phyloP scores from a whole-genome alignment of 768 basidiomycete species.

The Lactarius akahatsu region DNA sequence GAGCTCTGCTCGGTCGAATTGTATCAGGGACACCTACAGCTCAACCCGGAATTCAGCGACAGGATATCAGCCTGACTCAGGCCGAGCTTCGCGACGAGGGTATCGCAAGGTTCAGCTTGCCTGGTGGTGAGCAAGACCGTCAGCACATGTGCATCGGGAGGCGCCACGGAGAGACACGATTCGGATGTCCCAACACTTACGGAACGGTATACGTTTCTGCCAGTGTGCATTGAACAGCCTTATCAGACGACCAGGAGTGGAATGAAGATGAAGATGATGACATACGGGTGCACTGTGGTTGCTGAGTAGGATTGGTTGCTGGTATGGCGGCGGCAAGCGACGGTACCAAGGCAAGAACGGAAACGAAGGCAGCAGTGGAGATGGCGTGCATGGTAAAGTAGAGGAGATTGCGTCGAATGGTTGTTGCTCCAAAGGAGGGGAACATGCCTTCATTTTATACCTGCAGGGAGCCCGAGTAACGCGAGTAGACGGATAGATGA shows the following conservation, averaged over 20 bases:
- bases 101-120: background rate
- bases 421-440: background rate
- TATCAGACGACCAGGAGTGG: too few relatives aligned
- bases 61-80: background rate
- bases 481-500: too few relatives aligned
- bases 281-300: background rate
- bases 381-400: conserved; percentile 4
- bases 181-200: background rate
- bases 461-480: background rate
- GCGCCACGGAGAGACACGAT: background rate
- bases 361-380: conserved; percentile 2
- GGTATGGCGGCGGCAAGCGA: background rate
- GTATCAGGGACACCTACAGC: conserved; percentile 5
- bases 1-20: background rate
- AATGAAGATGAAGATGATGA: background rate
- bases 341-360: conserved; percentile 9
- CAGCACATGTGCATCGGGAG: background rate
- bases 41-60: conserved; percentile 6
- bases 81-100: background rate
- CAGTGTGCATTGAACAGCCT: background rate
- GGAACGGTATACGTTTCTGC: background rate
- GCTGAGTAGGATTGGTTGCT: too few relatives aligned
- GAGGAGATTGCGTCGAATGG: background rate
- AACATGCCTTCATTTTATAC: background rate
- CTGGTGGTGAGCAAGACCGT: background rate